Conservation (phyloP, 345 rosid species). For the Noccaea bulbosa region DNA sequence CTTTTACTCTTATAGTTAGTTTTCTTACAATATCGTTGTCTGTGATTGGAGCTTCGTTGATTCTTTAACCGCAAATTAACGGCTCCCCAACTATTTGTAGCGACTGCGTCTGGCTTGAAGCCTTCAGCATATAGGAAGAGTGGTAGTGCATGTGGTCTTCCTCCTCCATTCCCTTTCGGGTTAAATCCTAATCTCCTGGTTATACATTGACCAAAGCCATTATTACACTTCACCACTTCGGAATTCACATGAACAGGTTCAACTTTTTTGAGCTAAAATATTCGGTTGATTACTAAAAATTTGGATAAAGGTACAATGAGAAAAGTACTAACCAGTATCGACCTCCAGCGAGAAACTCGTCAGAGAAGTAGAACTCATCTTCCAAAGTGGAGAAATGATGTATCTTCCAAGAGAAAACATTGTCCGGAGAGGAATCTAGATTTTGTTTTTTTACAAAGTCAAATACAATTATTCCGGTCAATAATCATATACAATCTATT, state of each 20-base stretch:
- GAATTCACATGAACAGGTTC: no score
- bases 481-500: no score
- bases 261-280: no score
- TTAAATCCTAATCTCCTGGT: constrained; percentile 43
- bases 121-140: constrained; percentile 24
- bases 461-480: no score
- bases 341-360: no score
- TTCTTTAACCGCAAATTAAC: constrained; percentile 39
- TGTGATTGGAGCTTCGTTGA: constrained; percentile 38
- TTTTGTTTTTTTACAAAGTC: no score
- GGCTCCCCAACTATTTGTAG: constrained; percentile 35
- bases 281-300: not conserved
- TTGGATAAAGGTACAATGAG: no score
- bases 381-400: no score
- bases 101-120: constrained; percentile 22
- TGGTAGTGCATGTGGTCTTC: constrained; percentile 33
- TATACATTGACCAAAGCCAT: not conserved
- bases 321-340: no score
- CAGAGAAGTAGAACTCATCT: no score
- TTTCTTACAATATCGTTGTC: constrained; percentile 34
- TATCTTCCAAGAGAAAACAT: no score
- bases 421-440: not conserved
- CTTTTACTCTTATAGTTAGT: not conserved
- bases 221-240: no score
- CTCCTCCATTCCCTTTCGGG: constrained; percentile 39